These are phyloP conservation scores for Fonsecaea monophora DNA, from an alignment of 2,329 filamentous ascomycete species.

Conservation along the genomic window DNA sequence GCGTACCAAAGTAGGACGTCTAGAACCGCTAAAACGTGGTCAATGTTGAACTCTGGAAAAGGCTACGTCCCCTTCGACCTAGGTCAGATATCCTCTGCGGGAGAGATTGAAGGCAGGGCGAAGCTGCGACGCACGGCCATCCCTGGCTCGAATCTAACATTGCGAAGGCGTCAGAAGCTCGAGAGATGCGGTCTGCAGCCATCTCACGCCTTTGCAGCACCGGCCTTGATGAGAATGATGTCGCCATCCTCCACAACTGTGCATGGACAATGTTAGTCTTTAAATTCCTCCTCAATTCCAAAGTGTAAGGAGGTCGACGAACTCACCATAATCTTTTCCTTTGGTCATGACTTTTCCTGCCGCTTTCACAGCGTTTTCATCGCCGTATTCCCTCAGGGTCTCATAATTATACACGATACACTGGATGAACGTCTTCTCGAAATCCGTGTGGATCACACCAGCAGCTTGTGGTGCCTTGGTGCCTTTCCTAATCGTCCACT, in stretches of 20 bases:
- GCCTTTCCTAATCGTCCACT: conserved; percentile 96
- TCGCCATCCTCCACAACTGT: conserved; percentile 58
- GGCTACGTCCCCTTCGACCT: background rate
- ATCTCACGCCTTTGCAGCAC: conserved; percentile 54
- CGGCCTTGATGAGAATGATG: conserved; percentile 80
- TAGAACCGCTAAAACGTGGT: background rate
- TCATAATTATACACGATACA: conserved; percentile 90
- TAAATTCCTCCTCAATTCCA: background rate
- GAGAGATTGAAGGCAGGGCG: background rate
- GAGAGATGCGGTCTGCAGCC: background rate
- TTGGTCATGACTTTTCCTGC: conserved; percentile 98
- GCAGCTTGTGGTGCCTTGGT: conserved; percentile 98
- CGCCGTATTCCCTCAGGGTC: conserved; percentile 81
- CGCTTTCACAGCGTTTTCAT: conserved; percentile 86
- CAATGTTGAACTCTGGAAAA: background rate
- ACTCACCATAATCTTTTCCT: conserved; percentile 81
- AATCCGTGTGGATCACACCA: conserved; percentile 97
- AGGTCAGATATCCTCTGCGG: background rate
- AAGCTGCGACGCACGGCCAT: background rate
- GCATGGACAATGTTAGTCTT: background rate
- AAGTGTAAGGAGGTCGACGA: conserved; percentile 54
- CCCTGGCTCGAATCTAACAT: background rate
- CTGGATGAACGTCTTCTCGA: conserved; percentile 99
- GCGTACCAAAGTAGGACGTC: background rate
- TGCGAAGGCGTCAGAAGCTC: background rate